Evolutionary conservation across 2,329 filamentous ascomycete species (phyloP), one percentile per base, ranked within the genome.

Genomic region (Penicillium oxalicum): DNA sequence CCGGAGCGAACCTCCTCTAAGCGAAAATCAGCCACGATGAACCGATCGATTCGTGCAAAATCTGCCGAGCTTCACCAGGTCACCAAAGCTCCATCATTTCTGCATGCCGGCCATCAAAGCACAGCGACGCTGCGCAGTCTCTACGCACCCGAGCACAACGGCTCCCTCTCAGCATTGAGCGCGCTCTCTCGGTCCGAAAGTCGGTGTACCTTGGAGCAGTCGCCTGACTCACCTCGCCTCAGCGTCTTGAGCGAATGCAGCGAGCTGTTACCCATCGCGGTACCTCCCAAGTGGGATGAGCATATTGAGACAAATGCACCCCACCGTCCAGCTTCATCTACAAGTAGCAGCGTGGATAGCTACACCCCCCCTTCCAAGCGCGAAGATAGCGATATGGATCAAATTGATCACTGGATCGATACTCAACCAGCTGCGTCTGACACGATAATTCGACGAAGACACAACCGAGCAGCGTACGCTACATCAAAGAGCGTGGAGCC

Each of bases 191-290:
- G 62, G 44, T 65, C 62, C 9, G 66, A 67, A 33, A 71, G 68
- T 44, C 56, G 64, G 34, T 58, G 69, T 37, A 70, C 69, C 0
- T 63, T 65, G 52, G 61, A 56, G 33, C 64, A 69, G 52, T 5
- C 66, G n/a, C 61, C 64, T 0, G 62, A 59, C 29, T 73, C 70
- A 6, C 71, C 71, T 2, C 61, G 71, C 42, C 58, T 73, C 7
- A 74, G 71, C 48, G 64, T 70, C 18, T 59, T 74, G 1, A 74
- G 71, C 42, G 71, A 74, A 55, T 73, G 71, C 54, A 73, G 70
- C 45, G 70, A 73, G 50, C 55, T 73, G 12, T 62, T 64, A 36
- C 60, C 65, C 1, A 58, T 62, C 9, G 67, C 65, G n/a, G 58
- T 57, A 12, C 54, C 51, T 5, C 56, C 53, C 6, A 48, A 44